phyloP scores from a whole-genome alignment of 2,329 filamentous ascomycete genomes.

The Cladobotryum mycophilum region DNA sequence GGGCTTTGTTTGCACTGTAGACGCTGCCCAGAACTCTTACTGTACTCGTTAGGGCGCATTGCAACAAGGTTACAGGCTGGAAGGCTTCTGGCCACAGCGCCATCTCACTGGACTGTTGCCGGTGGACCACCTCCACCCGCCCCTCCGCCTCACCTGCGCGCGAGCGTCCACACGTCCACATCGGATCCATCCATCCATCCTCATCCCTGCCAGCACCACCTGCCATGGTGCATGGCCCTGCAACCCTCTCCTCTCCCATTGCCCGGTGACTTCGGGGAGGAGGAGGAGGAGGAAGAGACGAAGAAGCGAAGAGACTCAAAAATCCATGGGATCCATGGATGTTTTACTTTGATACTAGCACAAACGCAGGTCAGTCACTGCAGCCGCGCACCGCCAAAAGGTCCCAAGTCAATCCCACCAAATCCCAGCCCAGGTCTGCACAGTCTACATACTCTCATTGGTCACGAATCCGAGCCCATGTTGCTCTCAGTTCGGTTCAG shows the following conservation, averaged over 20 bases:
- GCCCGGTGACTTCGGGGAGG: neutral
- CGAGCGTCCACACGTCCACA: constrained; percentile 2
- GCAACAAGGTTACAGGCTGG: no score
- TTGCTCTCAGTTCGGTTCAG: no score
- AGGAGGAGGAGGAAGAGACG: no score
- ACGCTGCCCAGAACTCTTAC: no score
- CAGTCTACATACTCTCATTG: no score
- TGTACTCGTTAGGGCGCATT: no score
- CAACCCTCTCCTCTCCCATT: no score
- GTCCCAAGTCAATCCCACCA: neutral
- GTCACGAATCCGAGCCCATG: no score
- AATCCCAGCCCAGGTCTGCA: neutral
- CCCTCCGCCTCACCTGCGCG: constrained; percentile 12
- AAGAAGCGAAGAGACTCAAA: no score
- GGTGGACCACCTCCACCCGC: constrained; percentile 3
- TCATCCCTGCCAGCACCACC: neutral
- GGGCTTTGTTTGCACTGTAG: no score
- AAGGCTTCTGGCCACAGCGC: neutral
- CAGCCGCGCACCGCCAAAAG: neutral
- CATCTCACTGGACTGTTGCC: constrained; percentile 7
- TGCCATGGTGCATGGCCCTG: neutral
- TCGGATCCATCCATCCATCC: constrained; percentile 5
- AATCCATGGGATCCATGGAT: neutral
- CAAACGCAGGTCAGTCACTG: neutral
- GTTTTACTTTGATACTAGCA: constrained; percentile 11